Evolutionary conservation across 192 early-diverging fungal genomes (phyloP), one percentile per base, ranked within the genome.

Genomic region (Spizellomyces punctatus): DNA sequence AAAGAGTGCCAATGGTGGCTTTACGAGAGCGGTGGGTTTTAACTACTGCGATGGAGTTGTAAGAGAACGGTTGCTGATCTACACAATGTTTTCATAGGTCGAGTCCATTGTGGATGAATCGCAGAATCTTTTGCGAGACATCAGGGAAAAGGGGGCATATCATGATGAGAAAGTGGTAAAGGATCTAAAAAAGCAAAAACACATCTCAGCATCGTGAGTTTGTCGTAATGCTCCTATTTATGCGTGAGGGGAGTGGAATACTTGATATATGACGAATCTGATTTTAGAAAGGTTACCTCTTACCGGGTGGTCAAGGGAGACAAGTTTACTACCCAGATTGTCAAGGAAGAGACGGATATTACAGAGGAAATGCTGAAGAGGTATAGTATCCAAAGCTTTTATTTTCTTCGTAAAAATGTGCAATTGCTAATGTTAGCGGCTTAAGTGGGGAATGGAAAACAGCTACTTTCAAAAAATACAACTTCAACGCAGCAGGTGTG

Each of bases 391-490:
- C 27, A 44, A 42, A 9, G 42, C 0, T n/a, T 2, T 2, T 12
- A 9, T n/a, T 52, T 52, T 52, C 10, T 52, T 52, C 10, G n/a
- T 54, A 54, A 19, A 54, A 2, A n/a, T 12, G 2, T 19, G 17
- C 14, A 54, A 54, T n/a, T 43, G 21, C 7, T 21, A n/a, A 7
- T n/a, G 44, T 42, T 6, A 17, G 16, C 21, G 9, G 1, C 55
- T 17, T 14, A 44, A 91, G 90, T 72, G 96, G 95, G 44, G 91
- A 89, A 66, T 99, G 98, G 98, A 95, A 98, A 83, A 88, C 72
- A 12, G 89, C 89, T n/a, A 83, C 88, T 59, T 98, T 99, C 86
- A 99, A 99, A 83, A 92, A 93, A 79, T 99, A 98, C 88, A 99
- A 99, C 86, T 98, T 99, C 88, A 89, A 93, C 73, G 91, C 94